Conservation (phyloP, 2,329 filamentous ascomycete species). For the Trichoderma gracile region DNA sequence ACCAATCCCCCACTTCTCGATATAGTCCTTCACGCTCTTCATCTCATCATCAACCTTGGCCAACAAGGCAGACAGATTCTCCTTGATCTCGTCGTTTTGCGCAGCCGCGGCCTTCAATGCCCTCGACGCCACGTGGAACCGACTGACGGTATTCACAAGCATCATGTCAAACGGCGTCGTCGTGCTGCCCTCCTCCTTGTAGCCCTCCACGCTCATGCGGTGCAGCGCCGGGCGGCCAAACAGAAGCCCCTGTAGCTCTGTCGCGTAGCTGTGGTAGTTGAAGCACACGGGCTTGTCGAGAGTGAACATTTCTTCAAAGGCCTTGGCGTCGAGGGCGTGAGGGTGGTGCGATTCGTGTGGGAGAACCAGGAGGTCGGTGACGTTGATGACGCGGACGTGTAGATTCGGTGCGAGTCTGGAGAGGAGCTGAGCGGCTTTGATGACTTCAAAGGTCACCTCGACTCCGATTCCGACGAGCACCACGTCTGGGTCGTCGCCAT, state of each 20-base stretch:
- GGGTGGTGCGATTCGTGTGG: slow-evolving; percentile 57
- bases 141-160: slow-evolving; percentile 55
- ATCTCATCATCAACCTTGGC: background rate
- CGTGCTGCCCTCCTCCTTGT: slow-evolving; percentile 65
- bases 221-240: slow-evolving; percentile 57
- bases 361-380: slow-evolving; percentile 61
- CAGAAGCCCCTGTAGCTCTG: slow-evolving; percentile 61
- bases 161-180: slow-evolving; percentile 69
- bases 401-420: slow-evolving; percentile 51
- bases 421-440: slow-evolving; percentile 60
- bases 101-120: background rate
- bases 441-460: slow-evolving; percentile 58
- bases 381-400: slow-evolving; percentile 61
- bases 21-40: background rate
- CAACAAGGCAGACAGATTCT: background rate
- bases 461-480: slow-evolving; percentile 64
- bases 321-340: slow-evolving; percentile 54
- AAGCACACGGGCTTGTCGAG: slow-evolving; percentile 57
- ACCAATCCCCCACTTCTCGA: background rate
- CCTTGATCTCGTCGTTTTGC: background rate
- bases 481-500: slow-evolving; percentile 59
- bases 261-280: slow-evolving; percentile 67
- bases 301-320: slow-evolving; percentile 60
- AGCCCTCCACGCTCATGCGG: slow-evolving; percentile 58
- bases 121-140: slow-evolving; percentile 49